Percentiles rank a stretch among this genome's conserved stretches.
phyloP scores from a whole-genome alignment of 1,139 yeast species.

The Candida glucosophila region DNA sequence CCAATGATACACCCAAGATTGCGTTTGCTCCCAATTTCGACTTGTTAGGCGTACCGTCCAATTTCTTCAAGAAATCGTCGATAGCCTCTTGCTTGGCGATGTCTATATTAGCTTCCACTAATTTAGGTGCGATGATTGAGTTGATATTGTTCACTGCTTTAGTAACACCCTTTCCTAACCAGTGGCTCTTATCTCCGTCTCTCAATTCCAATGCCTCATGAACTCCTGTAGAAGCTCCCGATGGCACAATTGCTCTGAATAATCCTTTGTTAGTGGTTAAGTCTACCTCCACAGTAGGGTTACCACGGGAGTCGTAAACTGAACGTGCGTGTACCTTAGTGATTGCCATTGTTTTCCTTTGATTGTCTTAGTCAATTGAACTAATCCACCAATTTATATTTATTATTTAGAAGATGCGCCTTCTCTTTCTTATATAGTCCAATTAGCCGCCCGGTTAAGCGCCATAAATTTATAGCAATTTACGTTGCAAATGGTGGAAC shows the following conservation, averaged over 20 bases:
- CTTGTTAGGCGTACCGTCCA: constrained; percentile 87
- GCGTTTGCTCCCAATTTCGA: constrained; percentile 87
- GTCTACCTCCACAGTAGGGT: constrained; percentile 91
- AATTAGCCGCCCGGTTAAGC: too few species aligned
- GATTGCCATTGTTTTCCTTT: constrained; percentile 13
- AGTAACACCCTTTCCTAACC: constrained; percentile 87
- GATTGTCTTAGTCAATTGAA: too few species aligned
- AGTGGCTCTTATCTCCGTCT: constrained; percentile 79
- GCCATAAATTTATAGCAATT: too few species aligned
- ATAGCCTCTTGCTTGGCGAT: constrained; percentile 65
- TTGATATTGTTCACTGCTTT: constrained; percentile 84
- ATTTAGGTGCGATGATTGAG: constrained; percentile 73
- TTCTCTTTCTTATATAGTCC: too few species aligned
- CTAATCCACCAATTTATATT: too few species aligned
- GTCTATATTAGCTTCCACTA: constrained; percentile 57
- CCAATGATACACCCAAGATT: constrained; percentile 79
- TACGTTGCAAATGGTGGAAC: neutral
- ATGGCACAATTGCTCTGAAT: constrained; percentile 84
- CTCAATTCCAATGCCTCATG: constrained; percentile 88
- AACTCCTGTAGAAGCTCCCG: constrained; percentile 87
- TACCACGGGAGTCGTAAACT: constrained; percentile 93
- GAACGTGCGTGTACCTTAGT: constrained; percentile 69
- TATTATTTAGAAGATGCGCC: too few species aligned
- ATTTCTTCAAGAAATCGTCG: constrained; percentile 60
- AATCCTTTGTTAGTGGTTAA: constrained; percentile 70